Evolutionary conservation across 2,329 filamentous ascomycete genomes (phyloP).

Genomic region (Pyrenochaeta sp.): DNA sequence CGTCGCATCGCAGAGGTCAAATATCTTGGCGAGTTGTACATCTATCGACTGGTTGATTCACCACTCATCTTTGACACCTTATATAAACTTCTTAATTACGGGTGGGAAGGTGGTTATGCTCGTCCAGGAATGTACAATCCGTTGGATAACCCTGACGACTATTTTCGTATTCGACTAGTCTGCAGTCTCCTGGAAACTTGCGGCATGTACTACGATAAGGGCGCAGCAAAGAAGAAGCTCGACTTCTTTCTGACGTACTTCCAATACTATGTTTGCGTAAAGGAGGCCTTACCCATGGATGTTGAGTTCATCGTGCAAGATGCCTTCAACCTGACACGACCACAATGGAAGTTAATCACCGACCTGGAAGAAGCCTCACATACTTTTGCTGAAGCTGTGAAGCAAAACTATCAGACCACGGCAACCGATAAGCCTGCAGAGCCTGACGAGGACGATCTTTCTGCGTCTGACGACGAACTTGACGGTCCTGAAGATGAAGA

Average conservation of each 20-base stretch:
- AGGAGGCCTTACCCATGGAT: conserved; percentile 91
- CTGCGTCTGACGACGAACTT: conserved; percentile 78
- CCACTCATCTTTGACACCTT: conserved; percentile 94
- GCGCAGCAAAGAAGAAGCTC: conserved; percentile 92
- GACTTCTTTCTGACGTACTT: conserved; percentile 98
- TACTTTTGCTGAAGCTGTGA: conserved; percentile 86
- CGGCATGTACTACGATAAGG: conserved; percentile 94
- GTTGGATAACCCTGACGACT: conserved; percentile 91
- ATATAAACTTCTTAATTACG: conserved; percentile 94
- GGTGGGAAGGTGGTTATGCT: conserved; percentile 83
- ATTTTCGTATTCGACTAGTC: conserved; percentile 91
- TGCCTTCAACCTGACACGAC: conserved; percentile 82
- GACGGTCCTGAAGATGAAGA: conserved; percentile 59
- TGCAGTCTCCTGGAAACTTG: conserved; percentile 93
- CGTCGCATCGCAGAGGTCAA: conserved; percentile 94
- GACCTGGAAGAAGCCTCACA: conserved; percentile 83
- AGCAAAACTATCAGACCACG: conserved; percentile 84
- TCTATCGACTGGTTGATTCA: conserved; percentile 96
- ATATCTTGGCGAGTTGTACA: conserved; percentile 95
- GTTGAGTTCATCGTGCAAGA: conserved; percentile 97
- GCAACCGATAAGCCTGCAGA: conserved; percentile 75
- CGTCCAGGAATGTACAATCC: conserved; percentile 78
- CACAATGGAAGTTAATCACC: conserved; percentile 88
- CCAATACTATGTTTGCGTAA: conserved; percentile 94
- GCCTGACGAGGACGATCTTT: conserved; percentile 74